Conservation (phyloP, 2,329 filamentous ascomycete genomes). For the Catunica adiposa region DNA sequence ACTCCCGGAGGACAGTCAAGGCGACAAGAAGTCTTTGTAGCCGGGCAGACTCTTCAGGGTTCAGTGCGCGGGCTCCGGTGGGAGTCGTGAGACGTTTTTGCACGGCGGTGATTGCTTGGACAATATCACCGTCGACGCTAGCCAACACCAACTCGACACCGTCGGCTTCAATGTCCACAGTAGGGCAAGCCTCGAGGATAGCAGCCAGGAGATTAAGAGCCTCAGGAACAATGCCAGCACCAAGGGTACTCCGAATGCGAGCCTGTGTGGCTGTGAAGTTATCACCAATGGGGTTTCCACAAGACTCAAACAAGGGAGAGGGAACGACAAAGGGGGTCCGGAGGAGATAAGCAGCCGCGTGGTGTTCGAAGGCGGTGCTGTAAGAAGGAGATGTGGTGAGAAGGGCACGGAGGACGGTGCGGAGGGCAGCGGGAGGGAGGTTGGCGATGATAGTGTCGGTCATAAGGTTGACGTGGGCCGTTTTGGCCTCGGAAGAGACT, state of each 20-base stretch:
- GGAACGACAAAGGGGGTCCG: slow-evolving; percentile 13
- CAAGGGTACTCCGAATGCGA: slow-evolving; percentile 18
- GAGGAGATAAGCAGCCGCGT: slow-evolving; percentile 19
- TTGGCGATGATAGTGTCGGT: slow-evolving; percentile 29
- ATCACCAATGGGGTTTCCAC: slow-evolving; percentile 6
- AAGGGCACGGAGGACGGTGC: slow-evolving; percentile 22
- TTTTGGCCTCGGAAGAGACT: slow-evolving; percentile 15
- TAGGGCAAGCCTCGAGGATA: slow-evolving; percentile 12
- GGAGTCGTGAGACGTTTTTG: slow-evolving; percentile 20
- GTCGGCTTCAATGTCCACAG: background rate
- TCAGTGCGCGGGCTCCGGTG: slow-evolving; percentile 16
- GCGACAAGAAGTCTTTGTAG: slow-evolving; percentile 3
- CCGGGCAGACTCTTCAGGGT: slow-evolving; percentile 13
- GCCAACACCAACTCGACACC: slow-evolving; percentile 10
- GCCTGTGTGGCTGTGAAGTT: slow-evolving; percentile 14
- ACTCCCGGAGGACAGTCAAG: background rate
- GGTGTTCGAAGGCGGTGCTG: slow-evolving; percentile 21
- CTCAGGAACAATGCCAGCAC: slow-evolving; percentile 17
- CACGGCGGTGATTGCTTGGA: slow-evolving; percentile 23
- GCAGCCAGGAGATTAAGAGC: slow-evolving; percentile 15
- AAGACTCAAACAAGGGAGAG: slow-evolving; percentile 1
- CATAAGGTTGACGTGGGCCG: slow-evolving; percentile 31
- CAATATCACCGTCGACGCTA: slow-evolving; percentile 20
- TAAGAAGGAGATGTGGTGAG: slow-evolving; percentile 18
- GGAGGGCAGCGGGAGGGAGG: slow-evolving; percentile 24